A percentile compares a stretch with the other conserved stretches of the same genome.
Evolutionary conservation across 2,329 filamentous ascomycete genomes (phyloP).

Genomic region (Colletotrichum cereale): DNA sequence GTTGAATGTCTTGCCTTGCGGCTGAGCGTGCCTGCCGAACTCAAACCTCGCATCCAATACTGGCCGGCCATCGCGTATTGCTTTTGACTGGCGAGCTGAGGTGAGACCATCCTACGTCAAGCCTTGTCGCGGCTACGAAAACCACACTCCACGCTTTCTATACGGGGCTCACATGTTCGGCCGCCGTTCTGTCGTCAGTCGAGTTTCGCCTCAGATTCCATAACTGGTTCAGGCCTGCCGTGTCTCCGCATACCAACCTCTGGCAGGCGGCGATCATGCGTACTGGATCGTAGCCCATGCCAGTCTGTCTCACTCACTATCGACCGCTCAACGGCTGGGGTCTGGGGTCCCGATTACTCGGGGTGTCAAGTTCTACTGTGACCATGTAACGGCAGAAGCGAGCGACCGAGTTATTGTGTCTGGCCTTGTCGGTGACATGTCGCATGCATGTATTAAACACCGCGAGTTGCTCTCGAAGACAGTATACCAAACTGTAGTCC

Average conservation of each 20-base stretch:
- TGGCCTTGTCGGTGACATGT: background rate
- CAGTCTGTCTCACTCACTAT: constrained; percentile 16
- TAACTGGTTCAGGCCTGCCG: background rate
- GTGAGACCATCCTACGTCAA: background rate
- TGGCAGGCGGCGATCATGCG: background rate
- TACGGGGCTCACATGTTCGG: background rate
- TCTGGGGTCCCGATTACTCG: background rate
- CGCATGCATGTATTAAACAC: too few species aligned
- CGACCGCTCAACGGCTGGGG: background rate
- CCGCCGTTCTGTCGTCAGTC: background rate
- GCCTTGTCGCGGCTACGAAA: constrained; percentile 1
- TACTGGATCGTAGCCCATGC: constrained; percentile 14
- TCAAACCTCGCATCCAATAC: background rate
- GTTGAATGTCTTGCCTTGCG: background rate
- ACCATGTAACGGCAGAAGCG: background rate
- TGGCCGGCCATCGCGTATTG: background rate
- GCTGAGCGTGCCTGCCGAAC: background rate
- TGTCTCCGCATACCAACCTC: background rate
- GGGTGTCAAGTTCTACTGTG: background rate
- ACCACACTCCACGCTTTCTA: background rate
- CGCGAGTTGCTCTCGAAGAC: background rate
- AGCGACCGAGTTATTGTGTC: background rate
- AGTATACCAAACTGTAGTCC: background rate
- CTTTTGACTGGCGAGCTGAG: background rate
- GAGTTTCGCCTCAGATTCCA: background rate